phyloP scores from a whole-genome alignment of 2,329 filamentous ascomycete species.

The Apiospora rasikravindrae region DNA sequence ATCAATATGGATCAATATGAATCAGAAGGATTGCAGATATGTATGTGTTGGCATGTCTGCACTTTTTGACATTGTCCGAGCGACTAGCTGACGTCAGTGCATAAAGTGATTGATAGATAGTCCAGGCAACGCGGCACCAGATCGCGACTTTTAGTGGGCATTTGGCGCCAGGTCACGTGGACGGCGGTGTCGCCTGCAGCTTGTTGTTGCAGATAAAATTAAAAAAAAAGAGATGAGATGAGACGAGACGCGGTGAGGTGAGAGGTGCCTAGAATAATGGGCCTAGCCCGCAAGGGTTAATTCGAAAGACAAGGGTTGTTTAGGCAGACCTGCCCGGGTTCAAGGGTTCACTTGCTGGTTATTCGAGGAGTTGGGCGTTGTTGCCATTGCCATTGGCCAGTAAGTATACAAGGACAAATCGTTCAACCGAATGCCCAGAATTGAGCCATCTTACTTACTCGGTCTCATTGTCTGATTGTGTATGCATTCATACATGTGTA shows the following conservation, averaged over 20 bases:
- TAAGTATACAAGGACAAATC: background rate
- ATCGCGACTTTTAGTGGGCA: background rate
- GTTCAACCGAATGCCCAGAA: background rate
- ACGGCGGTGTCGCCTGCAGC: background rate
- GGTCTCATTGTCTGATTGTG: background rate
- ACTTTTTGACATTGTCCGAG: too few species aligned
- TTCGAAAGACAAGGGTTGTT: background rate
- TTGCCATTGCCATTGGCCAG: background rate
- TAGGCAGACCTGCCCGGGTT: background rate
- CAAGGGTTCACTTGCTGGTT: background rate
- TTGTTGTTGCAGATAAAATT: too few species aligned
- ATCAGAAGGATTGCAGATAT: background rate
- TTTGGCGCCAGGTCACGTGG: slow-evolving; percentile 4
- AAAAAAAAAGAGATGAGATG: background rate
- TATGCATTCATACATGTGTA: too few species aligned
- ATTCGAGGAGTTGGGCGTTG: background rate
- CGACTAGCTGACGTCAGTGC: background rate
- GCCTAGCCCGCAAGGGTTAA: background rate
- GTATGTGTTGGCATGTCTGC: background rate
- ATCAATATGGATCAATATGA: too few species aligned
- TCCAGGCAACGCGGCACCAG: slow-evolving; percentile 3
- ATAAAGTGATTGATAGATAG: background rate
- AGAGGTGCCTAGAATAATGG: background rate
- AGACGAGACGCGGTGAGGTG: too few species aligned
- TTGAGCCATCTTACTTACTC: background rate